Evolutionary conservation across 345 rosid genomes (phyloP), one percentile per base, ranked within the genome.

Genomic region (Kernera saxatilis): DNA sequence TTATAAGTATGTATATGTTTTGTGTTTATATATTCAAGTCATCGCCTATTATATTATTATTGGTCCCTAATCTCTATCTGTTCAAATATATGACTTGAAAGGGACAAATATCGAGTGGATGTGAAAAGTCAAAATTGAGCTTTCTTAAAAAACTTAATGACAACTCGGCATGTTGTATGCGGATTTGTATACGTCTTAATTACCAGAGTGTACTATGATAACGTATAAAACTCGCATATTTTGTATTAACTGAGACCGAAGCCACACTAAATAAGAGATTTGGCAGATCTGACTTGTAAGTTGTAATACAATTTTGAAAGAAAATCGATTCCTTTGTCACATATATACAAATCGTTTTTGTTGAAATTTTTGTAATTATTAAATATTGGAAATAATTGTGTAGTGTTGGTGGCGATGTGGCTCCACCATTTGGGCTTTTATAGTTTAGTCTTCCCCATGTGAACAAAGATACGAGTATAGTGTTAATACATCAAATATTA

Each of bases 321-420:
- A 22, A 56, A 45, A 48, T 37, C 3, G 6, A 65, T 27, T 37
- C 7, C 15, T 55, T 44, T 26, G 48, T 45, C 35, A 64, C 29
- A 48, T 2, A 33, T 26, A 41, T 51, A 17, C 8, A 23, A 11
- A 25, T 71, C n/a, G 6, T 30, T 37, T 71, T 52, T 50, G 9
- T 39, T 56, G 11, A 15, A 35, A 29, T 1, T 8, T 35, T 45
- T 45, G 22, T 26, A 17, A 15, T 15, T 46, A 23, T 44, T 44
- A 27, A 37, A 46, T 36, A 48, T 43, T 9, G 27, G 5, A 65
- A 57, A 67, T 58, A 50, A 39, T 67, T 67, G 12, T 15, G 8
- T 58, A 74, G 48, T 74, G 78, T 59, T 59, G 69, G 73, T 74
- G 73, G 73, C 73, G 46, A 59, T 33, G 64, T 74, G 78, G 73